Evolutionary conservation across 164 flowering plant genomes (phyloP).

Genomic region (Cinnamomum chago): DNA sequence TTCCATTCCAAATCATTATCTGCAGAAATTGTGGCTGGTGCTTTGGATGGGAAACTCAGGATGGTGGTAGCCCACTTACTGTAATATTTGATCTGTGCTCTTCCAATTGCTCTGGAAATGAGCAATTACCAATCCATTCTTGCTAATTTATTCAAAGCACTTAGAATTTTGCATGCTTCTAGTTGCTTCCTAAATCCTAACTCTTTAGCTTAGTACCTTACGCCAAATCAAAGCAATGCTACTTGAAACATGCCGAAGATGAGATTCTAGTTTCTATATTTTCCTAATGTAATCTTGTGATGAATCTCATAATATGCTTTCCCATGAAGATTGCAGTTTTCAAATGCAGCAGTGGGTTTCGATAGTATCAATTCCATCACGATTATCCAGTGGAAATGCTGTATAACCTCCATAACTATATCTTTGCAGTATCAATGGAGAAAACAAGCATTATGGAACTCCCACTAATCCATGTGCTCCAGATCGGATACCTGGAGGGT

Average conservation of each 20-base stretch:
- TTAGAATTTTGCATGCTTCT: not conserved
- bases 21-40: not conserved
- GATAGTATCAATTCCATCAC: not conserved
- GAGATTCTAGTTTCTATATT: not conserved
- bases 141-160: not conserved
- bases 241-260: not conserved
- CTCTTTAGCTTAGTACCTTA: not conserved
- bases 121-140: not conserved
- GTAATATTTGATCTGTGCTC: not conserved
- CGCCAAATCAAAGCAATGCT: not conserved
- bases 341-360: not conserved
- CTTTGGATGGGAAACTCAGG: not conserved
- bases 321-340: not conserved
- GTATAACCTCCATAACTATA: not conserved
- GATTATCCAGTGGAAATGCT: not conserved
- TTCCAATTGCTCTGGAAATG: not conserved
- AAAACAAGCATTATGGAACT: slow-evolving; percentile 84
- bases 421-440: slow-evolving; percentile 74
- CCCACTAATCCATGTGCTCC: slow-evolving; percentile 79
- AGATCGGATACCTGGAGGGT: slow-evolving; percentile 89
- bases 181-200: not conserved
- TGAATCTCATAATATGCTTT: not conserved
- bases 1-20: not conserved
- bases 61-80: not conserved
- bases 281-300: not conserved